Base-by-base conservation (phyloP, 768 basidiomycete species). In the Phanerodontia chrysosporium region DNA sequence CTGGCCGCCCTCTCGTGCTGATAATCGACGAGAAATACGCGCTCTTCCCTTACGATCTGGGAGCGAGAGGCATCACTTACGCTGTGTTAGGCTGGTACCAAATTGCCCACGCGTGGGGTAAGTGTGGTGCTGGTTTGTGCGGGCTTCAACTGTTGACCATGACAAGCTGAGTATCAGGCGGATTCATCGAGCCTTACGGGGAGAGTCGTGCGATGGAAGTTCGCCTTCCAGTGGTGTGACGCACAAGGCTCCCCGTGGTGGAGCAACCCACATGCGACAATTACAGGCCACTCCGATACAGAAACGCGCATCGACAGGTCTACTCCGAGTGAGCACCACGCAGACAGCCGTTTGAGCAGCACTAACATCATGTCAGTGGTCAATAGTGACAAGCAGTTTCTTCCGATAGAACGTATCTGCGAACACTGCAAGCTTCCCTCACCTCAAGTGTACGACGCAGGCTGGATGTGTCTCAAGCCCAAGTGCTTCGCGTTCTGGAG, bases 161-260 rank as follows among this genome's bases (percentile, higher is more conserved):
- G 27, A 16, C 58, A 57, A 89, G 89, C 87, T 45, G 89, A 91
- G 73, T 81, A 79, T 58, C 83, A 90, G 64, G 65, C 76, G 1
- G 73, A 81, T 6, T 55, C 62, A 14, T 16, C 10, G 83, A 81
- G 59, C 71, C 74, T 18, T 69, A 64, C 80, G 81, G 12, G 52
- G 1, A 74, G 72, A n/a, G 82, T 89, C n/a, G 78, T 90, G 13
- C 77, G 90, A 7, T 90, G 83, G 68, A 93, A 92, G 68, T 92
- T 93, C 65, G 85, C 86, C 4, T 93, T 93, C 63, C 86, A 87
- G 64, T 93, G 90, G 90, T 90, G 89, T 62, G 81, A 85, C 60
- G 80, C 77, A 45, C 91, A 92, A 74, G 89, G 72, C 5, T 64
- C 70, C 39, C 81, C 81, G 1, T 83, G 82, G 82, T 83, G 82